Base-by-base conservation (phyloP, 805 yeast genomes). In the Saturnispora dispora region DNA sequence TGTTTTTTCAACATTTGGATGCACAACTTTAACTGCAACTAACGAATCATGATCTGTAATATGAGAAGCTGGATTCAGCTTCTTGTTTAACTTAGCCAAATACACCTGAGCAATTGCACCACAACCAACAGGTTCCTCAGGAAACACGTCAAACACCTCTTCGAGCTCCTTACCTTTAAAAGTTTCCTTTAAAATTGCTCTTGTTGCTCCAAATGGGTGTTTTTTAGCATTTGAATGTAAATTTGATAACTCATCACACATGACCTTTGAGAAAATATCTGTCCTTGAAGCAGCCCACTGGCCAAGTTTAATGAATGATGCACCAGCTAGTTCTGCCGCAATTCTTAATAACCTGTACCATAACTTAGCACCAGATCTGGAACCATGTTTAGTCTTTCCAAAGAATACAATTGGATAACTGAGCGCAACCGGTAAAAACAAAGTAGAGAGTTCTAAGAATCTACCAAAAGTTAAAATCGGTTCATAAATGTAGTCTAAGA, bases 211-310 rank as follows among this genome's bases (percentile, higher is more conserved):
- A 32, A 87, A 65, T 0, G 85, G 69, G 70, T 93, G 99, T 5
- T 83, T 75, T 52, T 77, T 79, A 9, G 89, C 91, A 62, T 88
- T 79, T 5, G 96, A 86, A 65, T 93, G 99, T 51, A 93, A 69
- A 23, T 76, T 69, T 9, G 87, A 78, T 58, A 93, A 69, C 61
- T 86, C 89, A 22, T 78, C 77, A 64, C 98, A 91, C 66, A 91
- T 68, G 40, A 77, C 86, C 45, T 69, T 71, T 3, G 96, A 84
- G 68, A 93, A 91, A 33, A 93, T 84, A 67, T 93, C 99, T 0
- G 95, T 87, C 66, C 99, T 78, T 10, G 96, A 85, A 2, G 97
- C 97, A 0, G 99, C 99, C 99, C 99, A 93, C 70, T 93, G 99
- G 3, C 98, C 99, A 52, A 93, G 75, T 66, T 88, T 85, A 52